Base-by-base conservation (phyloP, 768 basidiomycete species). In the Pleurotus citrinopileatus region DNA sequence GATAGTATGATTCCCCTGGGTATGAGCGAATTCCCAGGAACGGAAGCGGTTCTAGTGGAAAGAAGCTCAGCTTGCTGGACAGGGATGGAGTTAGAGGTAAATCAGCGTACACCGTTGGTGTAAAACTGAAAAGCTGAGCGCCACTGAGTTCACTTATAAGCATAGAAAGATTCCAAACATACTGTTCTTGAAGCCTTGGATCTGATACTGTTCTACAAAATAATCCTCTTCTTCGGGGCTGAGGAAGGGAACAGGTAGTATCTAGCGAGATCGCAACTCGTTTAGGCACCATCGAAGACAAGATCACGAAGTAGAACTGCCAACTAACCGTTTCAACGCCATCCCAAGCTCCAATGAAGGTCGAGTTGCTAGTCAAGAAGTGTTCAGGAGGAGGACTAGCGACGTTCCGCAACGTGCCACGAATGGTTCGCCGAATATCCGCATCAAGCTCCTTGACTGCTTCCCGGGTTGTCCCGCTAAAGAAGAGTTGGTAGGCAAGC, bases 41-140 rank as follows among this genome's bases (percentile, higher is more conserved):
- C 57, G 63, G 19, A 62, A 56, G 15, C 77, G 77, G 53, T 79
- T 79, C 76, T 80, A 48, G 48, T 4, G n/a, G 36, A 29, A 42
- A 13, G 29, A 47, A 34, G 46, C 23, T 27, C 19, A 22, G 38
- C 44, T 28, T 6, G 27, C 8, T 19, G 36, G 48, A 15, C 3
- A 52, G 29, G 22, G 22, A 36, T 23, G 9, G 9, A 37, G 3
- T 36, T 5, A 8, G 23, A n/a, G 25, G 10, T 15, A 20, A 22
- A 5, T n/a, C 10, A 40, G 19, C 17, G 19, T 29, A 55, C 86
- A 54, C 78, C 73, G 13, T 71, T 67, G 2, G 80, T 78, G 63
- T 89, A 90, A 57, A 87, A 89, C 57, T 86, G 75, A 6, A n/a
- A n/a, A n/a, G n/a, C n/a, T n/a, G n/a, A 89, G 63, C 15, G 83